Conservation (phyloP, 78 protist species). For the Dictyostelium intermedium region DNA sequence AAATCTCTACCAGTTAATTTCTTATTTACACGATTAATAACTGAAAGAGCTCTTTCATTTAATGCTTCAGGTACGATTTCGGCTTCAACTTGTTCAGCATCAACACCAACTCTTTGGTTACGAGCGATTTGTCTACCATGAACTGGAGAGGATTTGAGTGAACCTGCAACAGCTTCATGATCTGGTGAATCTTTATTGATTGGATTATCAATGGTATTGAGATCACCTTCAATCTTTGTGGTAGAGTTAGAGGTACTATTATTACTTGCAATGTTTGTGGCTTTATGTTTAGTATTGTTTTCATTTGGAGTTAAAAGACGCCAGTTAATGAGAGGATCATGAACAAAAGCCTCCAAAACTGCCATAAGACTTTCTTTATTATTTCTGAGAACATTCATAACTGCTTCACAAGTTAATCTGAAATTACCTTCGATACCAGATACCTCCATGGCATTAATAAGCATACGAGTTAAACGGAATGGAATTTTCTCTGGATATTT, state of each 20-base stretch:
- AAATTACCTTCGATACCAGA: constrained; percentile 98
- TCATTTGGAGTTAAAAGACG: constrained; percentile 88
- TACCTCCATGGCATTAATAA: constrained; percentile 98
- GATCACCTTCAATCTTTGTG: constrained; percentile 19
- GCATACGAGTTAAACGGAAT: constrained; percentile 99
- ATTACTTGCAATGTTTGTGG: background rate
- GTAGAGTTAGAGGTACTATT: background rate
- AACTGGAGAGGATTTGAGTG: constrained; percentile 8
- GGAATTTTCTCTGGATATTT: constrained; percentile 99
- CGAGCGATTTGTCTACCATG: constrained; percentile 31
- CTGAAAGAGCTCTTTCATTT: constrained; percentile 88
- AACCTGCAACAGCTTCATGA: background rate
- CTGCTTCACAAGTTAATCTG: constrained; percentile 96
- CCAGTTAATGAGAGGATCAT: constrained; percentile 99
- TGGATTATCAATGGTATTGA: background rate
- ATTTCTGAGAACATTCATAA: constrained; percentile 95
- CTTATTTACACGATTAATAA: constrained; percentile 92
- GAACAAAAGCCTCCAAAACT: constrained; percentile 99
- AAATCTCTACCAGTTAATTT: constrained; percentile 96
- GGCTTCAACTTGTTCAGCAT: constrained; percentile 68
- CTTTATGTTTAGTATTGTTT: constrained; percentile 34
- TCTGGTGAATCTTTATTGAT: constrained; percentile 26
- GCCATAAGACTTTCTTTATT: constrained; percentile 98
- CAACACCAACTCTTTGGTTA: constrained; percentile 22
- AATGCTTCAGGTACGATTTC: constrained; percentile 61